phyloP scores from a whole-genome alignment of 2,329 filamentous ascomycete species.

The Ophiostoma novo-ulmi region DNA sequence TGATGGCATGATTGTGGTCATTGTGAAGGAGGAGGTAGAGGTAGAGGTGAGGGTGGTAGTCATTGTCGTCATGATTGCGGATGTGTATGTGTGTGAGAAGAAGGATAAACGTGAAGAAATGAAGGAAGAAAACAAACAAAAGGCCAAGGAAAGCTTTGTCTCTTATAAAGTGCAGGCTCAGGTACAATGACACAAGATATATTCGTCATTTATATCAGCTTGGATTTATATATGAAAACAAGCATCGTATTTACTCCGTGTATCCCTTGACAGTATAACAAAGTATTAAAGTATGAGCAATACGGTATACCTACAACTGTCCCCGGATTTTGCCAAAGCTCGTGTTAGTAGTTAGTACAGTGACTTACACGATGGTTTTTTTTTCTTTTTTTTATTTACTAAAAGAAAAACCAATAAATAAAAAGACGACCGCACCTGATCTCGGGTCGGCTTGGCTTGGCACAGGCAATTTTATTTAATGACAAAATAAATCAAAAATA shows the following conservation, averaged over 20 bases:
- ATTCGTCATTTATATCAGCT: background rate
- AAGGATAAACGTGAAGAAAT: background rate
- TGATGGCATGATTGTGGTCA: background rate
- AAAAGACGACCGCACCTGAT: slow-evolving; percentile 15
- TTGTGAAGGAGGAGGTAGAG: background rate
- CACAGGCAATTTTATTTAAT: background rate
- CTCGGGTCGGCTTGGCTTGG: slow-evolving; percentile 2
- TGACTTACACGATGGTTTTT: slow-evolving; percentile 15
- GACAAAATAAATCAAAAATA: background rate
- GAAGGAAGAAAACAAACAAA: background rate
- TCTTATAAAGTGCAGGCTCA: background rate
- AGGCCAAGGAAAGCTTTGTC: background rate
- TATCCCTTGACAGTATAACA: background rate
- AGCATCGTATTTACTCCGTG: background rate
- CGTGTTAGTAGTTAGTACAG: background rate
- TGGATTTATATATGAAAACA: background rate
- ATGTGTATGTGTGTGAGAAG: background rate
- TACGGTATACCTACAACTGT: background rate
- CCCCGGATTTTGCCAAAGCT: slow-evolving; percentile 12
- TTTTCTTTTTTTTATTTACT: background rate
- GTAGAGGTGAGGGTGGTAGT: background rate
- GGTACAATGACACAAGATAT: background rate
- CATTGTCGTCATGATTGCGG: slow-evolving; percentile 2
- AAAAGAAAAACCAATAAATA: background rate
- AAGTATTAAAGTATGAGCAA: background rate